Percentiles rank a stretch among this genome's conserved stretches.
phyloP scores from a whole-genome alignment of 2,329 filamentous ascomycete species.

The Chrysosporium queenslandicum region DNA sequence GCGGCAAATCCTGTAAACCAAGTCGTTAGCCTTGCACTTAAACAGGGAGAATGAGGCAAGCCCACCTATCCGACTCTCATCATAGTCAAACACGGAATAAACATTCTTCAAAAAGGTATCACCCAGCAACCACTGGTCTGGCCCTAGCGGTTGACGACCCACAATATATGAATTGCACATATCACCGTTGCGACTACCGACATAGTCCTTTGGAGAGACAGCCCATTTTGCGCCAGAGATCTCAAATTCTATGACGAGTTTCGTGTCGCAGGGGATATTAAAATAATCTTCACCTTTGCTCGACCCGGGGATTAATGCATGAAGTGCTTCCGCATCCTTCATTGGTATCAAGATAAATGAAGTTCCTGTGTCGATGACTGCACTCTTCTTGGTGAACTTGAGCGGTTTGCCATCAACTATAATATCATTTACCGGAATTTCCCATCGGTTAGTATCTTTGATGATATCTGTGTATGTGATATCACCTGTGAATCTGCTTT shows the following conservation, averaged over 20 bases:
- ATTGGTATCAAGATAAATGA: constrained; percentile 65
- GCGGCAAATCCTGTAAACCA: constrained; percentile 11
- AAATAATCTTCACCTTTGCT: constrained; percentile 51
- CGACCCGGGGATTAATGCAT: constrained; percentile 56
- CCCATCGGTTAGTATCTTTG: constrained; percentile 55
- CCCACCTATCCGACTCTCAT: constrained; percentile 38
- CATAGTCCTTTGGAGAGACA: constrained; percentile 62
- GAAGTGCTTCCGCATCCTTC: constrained; percentile 56
- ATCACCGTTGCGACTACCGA: constrained; percentile 29
- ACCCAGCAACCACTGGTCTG: constrained; percentile 64
- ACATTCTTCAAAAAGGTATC: constrained; percentile 85
- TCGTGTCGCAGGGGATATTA: constrained; percentile 62
- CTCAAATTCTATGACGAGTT: constrained; percentile 49
- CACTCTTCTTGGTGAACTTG: constrained; percentile 46
- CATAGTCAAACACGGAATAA: constrained; percentile 73
- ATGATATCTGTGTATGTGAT: constrained; percentile 55
- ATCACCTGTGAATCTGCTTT: constrained; percentile 55
- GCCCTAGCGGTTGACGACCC: constrained; percentile 56
- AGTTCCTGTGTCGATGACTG: constrained; percentile 77
- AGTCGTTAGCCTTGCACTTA: not conserved
- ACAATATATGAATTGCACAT: constrained; percentile 61
- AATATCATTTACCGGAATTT: constrained; percentile 58
- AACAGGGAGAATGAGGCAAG: not conserved
- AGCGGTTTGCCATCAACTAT: constrained; percentile 51
- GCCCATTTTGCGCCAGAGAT: constrained; percentile 60